Conservation (phyloP, 192 early-diverging fungal species). For the Coemansia sp. region DNA sequence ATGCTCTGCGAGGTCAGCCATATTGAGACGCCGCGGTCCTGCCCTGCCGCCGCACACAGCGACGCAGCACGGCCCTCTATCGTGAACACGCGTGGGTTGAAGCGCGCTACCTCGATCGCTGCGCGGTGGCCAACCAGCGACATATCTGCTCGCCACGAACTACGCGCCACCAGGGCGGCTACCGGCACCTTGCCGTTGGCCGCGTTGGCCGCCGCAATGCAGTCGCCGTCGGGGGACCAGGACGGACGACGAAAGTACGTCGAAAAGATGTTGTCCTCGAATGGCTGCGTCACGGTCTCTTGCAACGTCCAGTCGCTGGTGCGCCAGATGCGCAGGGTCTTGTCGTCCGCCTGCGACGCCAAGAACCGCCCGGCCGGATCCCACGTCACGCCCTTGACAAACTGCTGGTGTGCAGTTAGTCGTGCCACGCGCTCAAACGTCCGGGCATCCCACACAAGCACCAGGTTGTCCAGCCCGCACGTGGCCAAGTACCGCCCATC, state of each 20-base stretch:
- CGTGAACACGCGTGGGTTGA: slow-evolving; percentile 76
- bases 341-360: slow-evolving; percentile 92
- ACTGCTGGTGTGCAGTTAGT: slow-evolving; percentile 68
- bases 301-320: slow-evolving; percentile 85
- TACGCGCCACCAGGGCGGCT: slow-evolving; percentile 72
- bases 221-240: slow-evolving; percentile 97
- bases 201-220: slow-evolving; percentile 84
- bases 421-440: slow-evolving; percentile 68
- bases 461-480: slow-evolving; percentile 76
- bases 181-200: slow-evolving; percentile 72
- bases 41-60: slow-evolving; percentile 82
- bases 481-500: slow-evolving; percentile 82
- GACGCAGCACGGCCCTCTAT: slow-evolving; percentile 36
- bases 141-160: slow-evolving; percentile 70
- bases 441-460: slow-evolving; percentile 80
- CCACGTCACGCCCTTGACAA: slow-evolving; percentile 96
- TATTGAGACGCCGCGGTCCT: slow-evolving; percentile 79
- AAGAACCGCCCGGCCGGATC: slow-evolving; percentile 93
- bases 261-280: slow-evolving; percentile 66
- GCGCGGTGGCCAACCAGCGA: slow-evolving; percentile 84
- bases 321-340: slow-evolving; percentile 78
- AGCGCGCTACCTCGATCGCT: slow-evolving; percentile 84
- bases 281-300: slow-evolving; percentile 65
- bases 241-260: slow-evolving; percentile 89
- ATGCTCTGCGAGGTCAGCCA: slow-evolving; percentile 77